Percentiles rank a stretch among this genome's conserved stretches.
Conservation (phyloP, 495 filamentous ascomycete genomes). For the Neurospora pannonica region DNA sequence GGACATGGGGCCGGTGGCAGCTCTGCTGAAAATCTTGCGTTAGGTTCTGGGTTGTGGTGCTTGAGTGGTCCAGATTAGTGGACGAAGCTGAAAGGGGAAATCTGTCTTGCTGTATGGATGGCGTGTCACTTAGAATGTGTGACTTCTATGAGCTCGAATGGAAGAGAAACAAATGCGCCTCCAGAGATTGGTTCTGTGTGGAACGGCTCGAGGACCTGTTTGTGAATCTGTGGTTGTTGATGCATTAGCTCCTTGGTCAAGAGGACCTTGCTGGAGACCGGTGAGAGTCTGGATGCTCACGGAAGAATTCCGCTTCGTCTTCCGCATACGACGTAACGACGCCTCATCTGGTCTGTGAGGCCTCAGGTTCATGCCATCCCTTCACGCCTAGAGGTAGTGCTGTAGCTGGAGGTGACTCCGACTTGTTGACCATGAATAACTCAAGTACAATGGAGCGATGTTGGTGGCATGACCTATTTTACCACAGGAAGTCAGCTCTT, state of each 20-base stretch:
- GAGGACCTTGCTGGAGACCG: neutral
- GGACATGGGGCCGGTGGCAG: constrained; percentile 22
- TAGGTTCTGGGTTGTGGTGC: neutral
- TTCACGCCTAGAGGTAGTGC: neutral
- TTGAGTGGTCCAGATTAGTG: neutral
- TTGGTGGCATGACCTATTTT: neutral
- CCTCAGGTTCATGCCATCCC: neutral
- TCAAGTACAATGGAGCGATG: neutral
- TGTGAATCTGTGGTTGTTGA: neutral
- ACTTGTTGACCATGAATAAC: neutral
- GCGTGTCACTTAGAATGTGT: neutral
- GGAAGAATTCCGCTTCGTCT: neutral
- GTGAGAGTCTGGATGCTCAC: neutral
- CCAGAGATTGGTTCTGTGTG: neutral
- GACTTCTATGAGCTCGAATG: neutral
- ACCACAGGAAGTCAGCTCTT: neutral
- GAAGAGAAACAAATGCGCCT: neutral
- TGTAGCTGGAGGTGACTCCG: neutral
- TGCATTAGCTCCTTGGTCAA: neutral
- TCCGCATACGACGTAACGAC: neutral
- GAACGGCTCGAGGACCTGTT: neutral
- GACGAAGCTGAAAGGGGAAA: neutral
- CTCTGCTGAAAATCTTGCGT: constrained; percentile 4
- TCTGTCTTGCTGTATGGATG: neutral
- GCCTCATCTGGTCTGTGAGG: neutral